Base-by-base conservation (phyloP, 2,329 filamentous ascomycete species). In the Fusarium brachygibbosum region DNA sequence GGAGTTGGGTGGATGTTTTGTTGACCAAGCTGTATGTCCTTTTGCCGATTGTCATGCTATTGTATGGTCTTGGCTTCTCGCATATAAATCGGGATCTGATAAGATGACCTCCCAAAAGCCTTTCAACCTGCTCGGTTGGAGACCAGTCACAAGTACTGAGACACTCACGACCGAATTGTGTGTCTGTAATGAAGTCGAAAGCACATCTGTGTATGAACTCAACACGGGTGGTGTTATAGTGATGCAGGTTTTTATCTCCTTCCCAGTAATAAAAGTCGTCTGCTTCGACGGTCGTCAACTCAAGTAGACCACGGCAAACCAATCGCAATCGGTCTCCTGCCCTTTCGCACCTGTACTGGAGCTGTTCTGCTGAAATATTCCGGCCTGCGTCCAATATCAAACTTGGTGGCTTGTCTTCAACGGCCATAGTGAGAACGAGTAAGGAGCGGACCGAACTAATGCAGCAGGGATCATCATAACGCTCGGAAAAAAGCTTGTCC, bases 281-380 rank as follows among this genome's bases (percentile, higher is more conserved):
- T 16, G 12, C 12, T 13, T 23, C 12, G 7, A 6, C 6, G 10
- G 28, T 6, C 7, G 7, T 35, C 7, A 23, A 10, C 23, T 50
- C 46, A 6, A 50, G 46, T 12, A 50, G 19, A 0, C 46, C 54
- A 16, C 54, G 46, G 7, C 5, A 41, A 25, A 57, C 35, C 7
- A 41, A 19, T 2, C 3, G 17, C 4, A 52, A 2, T 34, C 37
- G n/a, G 2, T 3, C 0, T 5, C 14, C 11, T 12, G 2, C 4
- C 14, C 2, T 34, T 1, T 1, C 2, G 2, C 54, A 52, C 2
- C 8, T 34, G 12, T 5, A 17, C 2, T 5, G 6, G 5, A 57
- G 54, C 0, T 41, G 34, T 0, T 52, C 2, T 6, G 7, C 5
- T 0, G 1, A 4, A 0, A n/a, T 14, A 2, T 28, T 8, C 3